A percentile compares a stretch with the other conserved stretches of the same genome.
phyloP scores from a whole-genome alignment of 176 grass and related monocot species.

The Puccinellia tenuiflora region DNA sequence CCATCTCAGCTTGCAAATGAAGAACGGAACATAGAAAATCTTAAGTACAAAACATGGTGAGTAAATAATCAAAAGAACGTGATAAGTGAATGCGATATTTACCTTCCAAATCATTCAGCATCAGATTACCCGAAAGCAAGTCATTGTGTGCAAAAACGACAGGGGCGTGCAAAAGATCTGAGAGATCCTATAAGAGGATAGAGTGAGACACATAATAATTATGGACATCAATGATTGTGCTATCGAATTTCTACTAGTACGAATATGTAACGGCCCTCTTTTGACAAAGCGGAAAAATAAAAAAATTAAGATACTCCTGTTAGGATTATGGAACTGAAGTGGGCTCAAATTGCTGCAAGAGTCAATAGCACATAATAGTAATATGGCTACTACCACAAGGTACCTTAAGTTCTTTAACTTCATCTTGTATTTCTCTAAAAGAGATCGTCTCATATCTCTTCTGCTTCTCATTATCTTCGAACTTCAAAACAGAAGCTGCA shows the following conservation, averaged over 20 bases:
- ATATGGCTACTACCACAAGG: background rate
- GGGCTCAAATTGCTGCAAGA: background rate
- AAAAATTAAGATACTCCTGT: background rate
- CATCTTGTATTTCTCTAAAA: slow-evolving; percentile 75
- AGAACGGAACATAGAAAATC: background rate
- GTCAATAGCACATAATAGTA: background rate
- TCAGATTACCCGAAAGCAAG: slow-evolving; percentile 95
- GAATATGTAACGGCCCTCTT: background rate
- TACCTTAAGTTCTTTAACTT: slow-evolving; percentile 91
- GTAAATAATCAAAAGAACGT: background rate
- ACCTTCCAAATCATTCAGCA: slow-evolving; percentile 93
- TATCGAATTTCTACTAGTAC: background rate
- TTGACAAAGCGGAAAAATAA: background rate
- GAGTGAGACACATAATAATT: background rate
- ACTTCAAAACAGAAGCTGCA: slow-evolving; percentile 60
- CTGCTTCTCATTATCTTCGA: slow-evolving; percentile 65
- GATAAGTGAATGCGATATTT: background rate
- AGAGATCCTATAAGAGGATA: slow-evolving; percentile 58
- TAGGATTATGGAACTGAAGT: background rate
- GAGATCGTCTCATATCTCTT: slow-evolving; percentile 72
- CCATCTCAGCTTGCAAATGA: background rate
- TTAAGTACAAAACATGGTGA: background rate
- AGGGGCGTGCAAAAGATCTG: slow-evolving; percentile 56
- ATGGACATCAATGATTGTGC: background rate
- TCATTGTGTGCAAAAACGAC: slow-evolving; percentile 90